These are phyloP conservation scores for Rhypophila decipiens DNA, from an alignment of 495 filamentous ascomycete species.

Conservation along the genomic window DNA sequence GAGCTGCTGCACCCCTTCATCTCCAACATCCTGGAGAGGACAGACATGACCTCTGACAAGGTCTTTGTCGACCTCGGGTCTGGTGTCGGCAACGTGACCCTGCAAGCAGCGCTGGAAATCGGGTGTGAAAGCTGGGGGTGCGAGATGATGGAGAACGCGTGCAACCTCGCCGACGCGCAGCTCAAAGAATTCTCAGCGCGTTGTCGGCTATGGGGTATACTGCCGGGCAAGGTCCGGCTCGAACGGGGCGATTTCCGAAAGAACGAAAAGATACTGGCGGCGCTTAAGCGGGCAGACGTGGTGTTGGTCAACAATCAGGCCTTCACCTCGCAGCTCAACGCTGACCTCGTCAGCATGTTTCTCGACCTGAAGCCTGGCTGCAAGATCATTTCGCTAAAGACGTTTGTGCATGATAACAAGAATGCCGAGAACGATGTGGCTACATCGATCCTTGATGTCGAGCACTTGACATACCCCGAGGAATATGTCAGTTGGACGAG, in stretches of 20 bases:
- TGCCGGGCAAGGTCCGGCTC: constrained; percentile 69
- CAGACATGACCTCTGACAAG: constrained; percentile 66
- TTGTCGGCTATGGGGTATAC: constrained; percentile 84
- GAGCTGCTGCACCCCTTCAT: constrained; percentile 83
- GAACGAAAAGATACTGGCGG: constrained; percentile 60
- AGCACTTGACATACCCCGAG: constrained; percentile 70
- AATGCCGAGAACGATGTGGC: constrained; percentile 54
- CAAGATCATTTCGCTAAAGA: constrained; percentile 60
- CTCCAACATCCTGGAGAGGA: constrained; percentile 71
- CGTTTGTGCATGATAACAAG: constrained; percentile 41
- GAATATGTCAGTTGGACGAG: constrained; percentile 89
- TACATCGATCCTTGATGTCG: constrained; percentile 66
- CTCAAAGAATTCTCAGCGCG: constrained; percentile 77
- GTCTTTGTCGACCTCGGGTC: constrained; percentile 93
- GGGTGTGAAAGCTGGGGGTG: constrained; percentile 95
- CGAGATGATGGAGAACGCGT: constrained; percentile 87
- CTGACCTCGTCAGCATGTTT: constrained; percentile 81
- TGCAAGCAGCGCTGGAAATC: constrained; percentile 89
- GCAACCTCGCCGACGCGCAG: constrained; percentile 77
- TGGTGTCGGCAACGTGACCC: constrained; percentile 89
- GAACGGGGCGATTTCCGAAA: constrained; percentile 80
- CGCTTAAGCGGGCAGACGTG: constrained; percentile 79
- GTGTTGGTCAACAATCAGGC: constrained; percentile 96
- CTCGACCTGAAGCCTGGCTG: constrained; percentile 89
- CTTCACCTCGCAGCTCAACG: constrained; percentile 81